Conservation (phyloP, 257 asterid genomes). For the Schizonepeta tenuifolia region DNA sequence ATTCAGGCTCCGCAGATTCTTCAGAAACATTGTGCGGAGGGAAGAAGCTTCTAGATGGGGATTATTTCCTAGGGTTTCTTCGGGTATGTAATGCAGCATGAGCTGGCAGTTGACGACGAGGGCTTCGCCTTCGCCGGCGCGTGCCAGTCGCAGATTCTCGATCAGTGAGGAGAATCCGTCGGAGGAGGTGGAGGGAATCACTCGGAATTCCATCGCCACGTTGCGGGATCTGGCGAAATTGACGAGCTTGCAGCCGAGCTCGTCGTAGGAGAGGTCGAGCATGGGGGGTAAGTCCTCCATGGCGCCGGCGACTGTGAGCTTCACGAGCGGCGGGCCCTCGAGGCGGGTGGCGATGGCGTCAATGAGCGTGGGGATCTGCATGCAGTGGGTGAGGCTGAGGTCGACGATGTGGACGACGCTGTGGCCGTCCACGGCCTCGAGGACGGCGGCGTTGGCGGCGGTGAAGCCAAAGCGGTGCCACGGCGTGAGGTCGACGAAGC, state of each 20-base stretch:
- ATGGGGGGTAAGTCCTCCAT: slow-evolving; percentile 75
- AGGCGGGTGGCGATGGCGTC: slow-evolving; percentile 65
- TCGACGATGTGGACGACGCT: slow-evolving; percentile 76
- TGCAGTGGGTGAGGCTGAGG: slow-evolving; percentile 84
- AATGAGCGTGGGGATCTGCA: slow-evolving; percentile 93
- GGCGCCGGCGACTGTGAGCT: slow-evolving; percentile 73
- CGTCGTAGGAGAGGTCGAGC: slow-evolving; percentile 81
- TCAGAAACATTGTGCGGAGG: slow-evolving; percentile 58
- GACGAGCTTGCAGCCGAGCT: slow-evolving; percentile 65
- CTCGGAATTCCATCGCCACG: slow-evolving; percentile 64
- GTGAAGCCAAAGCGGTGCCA: slow-evolving; percentile 97
- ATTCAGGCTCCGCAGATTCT: slow-evolving; percentile 57
- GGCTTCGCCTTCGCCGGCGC: slow-evolving; percentile 60
- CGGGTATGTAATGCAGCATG: slow-evolving; percentile 89
- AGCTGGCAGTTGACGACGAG: slow-evolving; percentile 84
- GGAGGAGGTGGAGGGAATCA: slow-evolving; percentile 56
- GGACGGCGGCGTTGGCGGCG: slow-evolving; percentile 79
- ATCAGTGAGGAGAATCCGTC: slow-evolving; percentile 70
- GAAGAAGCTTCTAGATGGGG: not conserved
- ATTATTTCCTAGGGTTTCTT: slow-evolving; percentile 51
- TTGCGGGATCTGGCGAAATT: slow-evolving; percentile 79
- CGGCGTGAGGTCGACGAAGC: slow-evolving; percentile 92
- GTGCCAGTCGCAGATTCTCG: slow-evolving; percentile 48
- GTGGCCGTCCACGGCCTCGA: slow-evolving; percentile 75
- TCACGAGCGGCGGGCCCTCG: slow-evolving; percentile 66